phyloP scores from a whole-genome alignment of 495 filamentous ascomycete genomes.

The Tuber melanosporum region DNA sequence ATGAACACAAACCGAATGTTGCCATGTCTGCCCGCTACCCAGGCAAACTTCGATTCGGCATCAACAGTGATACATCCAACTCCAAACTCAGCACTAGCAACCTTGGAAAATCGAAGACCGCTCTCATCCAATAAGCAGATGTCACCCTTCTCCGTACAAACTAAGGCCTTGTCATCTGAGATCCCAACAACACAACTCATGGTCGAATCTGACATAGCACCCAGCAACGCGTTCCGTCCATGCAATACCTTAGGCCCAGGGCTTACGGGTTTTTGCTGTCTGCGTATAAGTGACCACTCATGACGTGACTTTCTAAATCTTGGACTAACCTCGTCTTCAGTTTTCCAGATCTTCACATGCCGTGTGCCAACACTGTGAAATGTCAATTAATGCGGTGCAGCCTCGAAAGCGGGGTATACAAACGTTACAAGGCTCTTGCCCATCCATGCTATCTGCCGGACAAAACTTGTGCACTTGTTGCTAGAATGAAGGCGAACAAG shows the following conservation, averaged over 20 bases:
- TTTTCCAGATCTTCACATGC: constrained; percentile 89
- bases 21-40: constrained; percentile 51
- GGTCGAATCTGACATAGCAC: constrained; percentile 66
- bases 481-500: constrained; percentile 79
- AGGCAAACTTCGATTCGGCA: constrained; percentile 48
- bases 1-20: constrained; percentile 38
- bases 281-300: constrained; percentile 42
- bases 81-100: constrained; percentile 57
- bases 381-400: constrained; percentile 38
- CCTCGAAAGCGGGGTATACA: constrained; percentile 42
- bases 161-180: constrained; percentile 60
- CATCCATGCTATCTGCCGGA: constrained; percentile 84
- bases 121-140: constrained; percentile 76
- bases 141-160: constrained; percentile 66
- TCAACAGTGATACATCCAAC: constrained; percentile 60
- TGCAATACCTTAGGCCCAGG: constrained; percentile 53
- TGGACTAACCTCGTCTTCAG: constrained; percentile 55
- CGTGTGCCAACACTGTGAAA: constrained; percentile 65
- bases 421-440: constrained; percentile 63
- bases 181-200: constrained; percentile 75
- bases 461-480: constrained; percentile 82
- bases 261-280: constrained; percentile 44
- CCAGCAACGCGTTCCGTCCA: constrained; percentile 67
- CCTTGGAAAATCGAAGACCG: constrained; percentile 58
- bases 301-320: constrained; percentile 43